Conservation (phyloP, 2,329 filamentous ascomycete species). For the Aspergillus terreus region DNA sequence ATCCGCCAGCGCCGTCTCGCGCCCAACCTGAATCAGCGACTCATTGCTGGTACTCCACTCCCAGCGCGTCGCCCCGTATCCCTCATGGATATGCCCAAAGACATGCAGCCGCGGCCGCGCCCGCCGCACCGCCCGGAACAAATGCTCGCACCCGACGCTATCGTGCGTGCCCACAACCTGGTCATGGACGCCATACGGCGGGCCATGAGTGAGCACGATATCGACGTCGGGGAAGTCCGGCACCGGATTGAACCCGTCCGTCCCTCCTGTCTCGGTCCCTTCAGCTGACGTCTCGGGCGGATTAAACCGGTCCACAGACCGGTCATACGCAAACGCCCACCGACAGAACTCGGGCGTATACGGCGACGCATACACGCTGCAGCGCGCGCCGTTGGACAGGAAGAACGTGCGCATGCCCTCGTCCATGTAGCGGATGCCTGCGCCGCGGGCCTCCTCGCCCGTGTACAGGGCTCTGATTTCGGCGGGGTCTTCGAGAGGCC, state of each 20-base stretch:
- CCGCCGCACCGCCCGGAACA: slow-evolving; percentile 50
- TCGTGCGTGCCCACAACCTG: slow-evolving; percentile 23
- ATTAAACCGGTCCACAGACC: slow-evolving; percentile 52
- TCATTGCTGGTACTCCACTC: slow-evolving; percentile 17
- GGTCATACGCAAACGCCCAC: slow-evolving; percentile 55
- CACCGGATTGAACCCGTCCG: slow-evolving; percentile 34
- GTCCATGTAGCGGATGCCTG: slow-evolving; percentile 54
- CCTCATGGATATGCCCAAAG: slow-evolving; percentile 62
- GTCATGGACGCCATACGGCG: slow-evolving; percentile 52
- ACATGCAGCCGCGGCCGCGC: slow-evolving; percentile 55
- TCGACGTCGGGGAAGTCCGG: slow-evolving; percentile 48
- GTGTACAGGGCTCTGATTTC: slow-evolving; percentile 47
- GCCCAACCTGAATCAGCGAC: slow-evolving; percentile 19
- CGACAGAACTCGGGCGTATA: slow-evolving; percentile 56
- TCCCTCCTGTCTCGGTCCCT: not conserved
- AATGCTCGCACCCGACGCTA: slow-evolving; percentile 53
- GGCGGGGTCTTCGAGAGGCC: slow-evolving; percentile 15
- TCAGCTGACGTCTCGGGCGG: slow-evolving; percentile 15
- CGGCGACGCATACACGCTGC: slow-evolving; percentile 50
- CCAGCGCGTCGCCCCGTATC: slow-evolving; percentile 44
- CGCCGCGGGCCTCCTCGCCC: slow-evolving; percentile 38
- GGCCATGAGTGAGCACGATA: slow-evolving; percentile 60
- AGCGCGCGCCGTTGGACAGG: slow-evolving; percentile 44
- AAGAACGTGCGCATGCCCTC: slow-evolving; percentile 49
- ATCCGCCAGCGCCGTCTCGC: slow-evolving; percentile 27